These are phyloP conservation scores for Jamesozyma rosinii DNA, from an alignment of 805 yeast species.

Conservation along the genomic window DNA sequence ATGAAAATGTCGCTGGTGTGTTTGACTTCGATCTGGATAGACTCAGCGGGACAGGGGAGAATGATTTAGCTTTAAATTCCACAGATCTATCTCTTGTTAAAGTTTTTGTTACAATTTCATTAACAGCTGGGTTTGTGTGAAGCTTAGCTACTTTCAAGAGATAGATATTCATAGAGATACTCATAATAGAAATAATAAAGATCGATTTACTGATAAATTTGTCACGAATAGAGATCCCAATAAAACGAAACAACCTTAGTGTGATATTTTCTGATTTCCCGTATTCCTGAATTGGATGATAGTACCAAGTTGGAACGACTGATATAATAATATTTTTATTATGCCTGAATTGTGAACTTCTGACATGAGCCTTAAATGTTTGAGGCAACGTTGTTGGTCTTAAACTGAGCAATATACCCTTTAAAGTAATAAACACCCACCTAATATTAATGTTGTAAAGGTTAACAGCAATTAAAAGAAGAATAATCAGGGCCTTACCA, in stretches of 20 bases:
- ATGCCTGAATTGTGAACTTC: conserved; percentile 28
- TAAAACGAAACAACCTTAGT: conserved; percentile 39
- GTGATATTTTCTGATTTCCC: conserved; percentile 7
- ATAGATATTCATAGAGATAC: conserved; percentile 74
- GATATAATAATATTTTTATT: conserved; percentile 46
- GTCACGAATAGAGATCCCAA: conserved; percentile 69
- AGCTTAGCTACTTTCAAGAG: conserved; percentile 76
- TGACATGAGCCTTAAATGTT: conserved; percentile 23
- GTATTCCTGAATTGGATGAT: conserved; percentile 37
- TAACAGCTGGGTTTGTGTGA: conserved; percentile 39
- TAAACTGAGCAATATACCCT: conserved; percentile 1
- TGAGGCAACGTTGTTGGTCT: conserved; percentile 26
- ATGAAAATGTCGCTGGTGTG: conserved; percentile 2
- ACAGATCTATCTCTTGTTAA: not conserved
- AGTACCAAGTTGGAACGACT: conserved; percentile 46
- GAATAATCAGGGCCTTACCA: conserved; percentile 50
- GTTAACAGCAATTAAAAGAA: conserved; percentile 52
- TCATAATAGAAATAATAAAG: conserved; percentile 60
- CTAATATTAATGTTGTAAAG: conserved; percentile 62
- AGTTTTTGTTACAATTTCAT: conserved; percentile 18
- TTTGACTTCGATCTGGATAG: not conserved
- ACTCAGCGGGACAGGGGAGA: not conserved
- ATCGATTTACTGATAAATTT: conserved; percentile 70
- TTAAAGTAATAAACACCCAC: conserved; percentile 34
- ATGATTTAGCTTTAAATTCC: not conserved